Conservation (phyloP, 495 filamentous ascomycete species). For the Chaetomium fimeti region DNA sequence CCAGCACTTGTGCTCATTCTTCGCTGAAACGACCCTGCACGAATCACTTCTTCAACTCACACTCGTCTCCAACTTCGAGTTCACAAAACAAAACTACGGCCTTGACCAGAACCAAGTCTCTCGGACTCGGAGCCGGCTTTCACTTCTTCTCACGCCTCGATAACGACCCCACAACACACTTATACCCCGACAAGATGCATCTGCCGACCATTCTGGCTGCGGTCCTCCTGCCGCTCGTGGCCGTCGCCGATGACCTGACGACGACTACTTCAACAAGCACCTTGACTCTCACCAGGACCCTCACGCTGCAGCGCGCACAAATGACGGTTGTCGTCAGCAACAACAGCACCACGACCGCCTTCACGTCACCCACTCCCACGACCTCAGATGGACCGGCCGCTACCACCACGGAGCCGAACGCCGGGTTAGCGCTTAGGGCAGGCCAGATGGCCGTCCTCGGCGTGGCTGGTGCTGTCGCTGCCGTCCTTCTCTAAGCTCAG, state of each 20-base stretch:
- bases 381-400: slow-evolving; percentile 21
- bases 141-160: background rate
- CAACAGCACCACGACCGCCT: slow-evolving; percentile 16
- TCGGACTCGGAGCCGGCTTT: background rate
- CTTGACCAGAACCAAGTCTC: background rate
- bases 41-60: background rate
- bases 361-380: slow-evolving; percentile 21
- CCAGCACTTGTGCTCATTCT: slow-evolving; percentile 1
- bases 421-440: slow-evolving; percentile 36
- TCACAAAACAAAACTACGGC: background rate
- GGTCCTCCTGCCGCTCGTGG: slow-evolving; percentile 47
- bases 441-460: slow-evolving; percentile 44
- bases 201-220: slow-evolving; percentile 36
- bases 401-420: slow-evolving; percentile 33
- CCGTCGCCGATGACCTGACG: slow-evolving; percentile 36
- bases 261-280: slow-evolving; percentile 51
- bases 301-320: slow-evolving; percentile 45
- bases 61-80: background rate
- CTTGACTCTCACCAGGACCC: slow-evolving; percentile 52
- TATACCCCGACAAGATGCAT: slow-evolving; percentile 30
- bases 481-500: slow-evolving; percentile 43
- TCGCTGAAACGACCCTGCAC: background rate
- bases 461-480: slow-evolving; percentile 46
- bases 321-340: slow-evolving; percentile 30
- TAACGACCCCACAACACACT: slow-evolving; percentile 1